These are phyloP conservation scores for Coemansia sp. DNA, from an alignment of 192 early-diverging fungal species.

Conservation along the genomic window DNA sequence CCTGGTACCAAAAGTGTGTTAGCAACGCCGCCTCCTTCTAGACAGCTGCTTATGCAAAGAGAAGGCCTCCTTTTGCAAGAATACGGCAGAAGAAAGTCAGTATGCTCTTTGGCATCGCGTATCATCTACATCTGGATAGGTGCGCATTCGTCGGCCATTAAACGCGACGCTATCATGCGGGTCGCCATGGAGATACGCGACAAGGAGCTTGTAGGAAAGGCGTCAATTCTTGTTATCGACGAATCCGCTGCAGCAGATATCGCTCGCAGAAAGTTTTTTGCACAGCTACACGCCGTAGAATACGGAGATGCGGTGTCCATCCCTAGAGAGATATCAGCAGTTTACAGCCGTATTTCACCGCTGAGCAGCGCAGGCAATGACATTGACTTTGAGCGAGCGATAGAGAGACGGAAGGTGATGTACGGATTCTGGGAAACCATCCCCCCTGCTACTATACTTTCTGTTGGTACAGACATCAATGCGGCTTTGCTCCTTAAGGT, in stretches of 20 bases:
- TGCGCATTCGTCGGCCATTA: slow-evolving; percentile 39
- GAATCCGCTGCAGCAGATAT: slow-evolving; percentile 33
- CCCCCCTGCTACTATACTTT: slow-evolving; percentile 45
- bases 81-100: slow-evolving; percentile 39
- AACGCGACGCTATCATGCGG: slow-evolving; percentile 45
- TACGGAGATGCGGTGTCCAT: slow-evolving; percentile 9
- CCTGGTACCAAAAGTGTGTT: background rate
- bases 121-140: slow-evolving; percentile 50
- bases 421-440: slow-evolving; percentile 53
- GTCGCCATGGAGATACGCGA: slow-evolving; percentile 50
- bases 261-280: slow-evolving; percentile 42
- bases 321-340: slow-evolving; percentile 24
- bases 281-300: slow-evolving; percentile 33
- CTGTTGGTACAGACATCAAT: slow-evolving; percentile 39
- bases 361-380: slow-evolving; percentile 34
- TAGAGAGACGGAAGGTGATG: slow-evolving; percentile 47
- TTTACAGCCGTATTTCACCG: slow-evolving; percentile 37
- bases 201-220: slow-evolving; percentile 38
- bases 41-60: background rate
- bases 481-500: slow-evolving; percentile 45
- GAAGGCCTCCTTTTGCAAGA: slow-evolving; percentile 28
- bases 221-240: slow-evolving; percentile 35
- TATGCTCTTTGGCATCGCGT: slow-evolving; percentile 35
- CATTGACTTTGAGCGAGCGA: slow-evolving; percentile 45
- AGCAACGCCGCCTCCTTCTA: background rate